Evolutionary conservation across 192 early-diverging fungal species (phyloP).

Genomic region (Coemansia biformis): DNA sequence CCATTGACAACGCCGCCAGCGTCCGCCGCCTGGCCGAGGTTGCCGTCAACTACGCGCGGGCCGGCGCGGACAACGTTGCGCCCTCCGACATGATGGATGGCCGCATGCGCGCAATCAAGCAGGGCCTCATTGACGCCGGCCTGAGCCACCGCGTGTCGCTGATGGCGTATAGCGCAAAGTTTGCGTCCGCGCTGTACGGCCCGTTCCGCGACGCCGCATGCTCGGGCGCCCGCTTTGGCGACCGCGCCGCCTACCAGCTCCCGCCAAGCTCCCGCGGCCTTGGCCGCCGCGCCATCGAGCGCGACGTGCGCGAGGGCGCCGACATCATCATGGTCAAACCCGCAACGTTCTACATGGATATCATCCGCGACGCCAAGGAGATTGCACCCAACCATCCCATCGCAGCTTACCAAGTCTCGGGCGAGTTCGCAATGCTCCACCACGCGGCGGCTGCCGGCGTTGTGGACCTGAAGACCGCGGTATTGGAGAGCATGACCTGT

Average conservation of each 20-base stretch:
- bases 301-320: constrained; percentile 90
- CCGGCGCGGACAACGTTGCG: constrained; percentile 86
- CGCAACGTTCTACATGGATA: constrained; percentile 89
- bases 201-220: constrained; percentile 96
- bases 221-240: constrained; percentile 85
- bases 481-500: constrained; percentile 77
- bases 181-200: constrained; percentile 91
- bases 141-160: constrained; percentile 74
- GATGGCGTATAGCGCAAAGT: constrained; percentile 98
- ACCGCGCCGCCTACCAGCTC: constrained; percentile 93
- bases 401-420: constrained; percentile 94
- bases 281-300: constrained; percentile 78
- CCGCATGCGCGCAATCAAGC: constrained; percentile 88
- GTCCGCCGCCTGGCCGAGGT: constrained; percentile 80
- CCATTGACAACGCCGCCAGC: constrained; percentile 73
- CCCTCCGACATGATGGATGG: constrained; percentile 99
- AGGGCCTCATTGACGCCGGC: constrained; percentile 67
- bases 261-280: constrained; percentile 84
- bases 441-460: constrained; percentile 79
- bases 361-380: constrained; percentile 81
- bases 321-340: constrained; percentile 99
- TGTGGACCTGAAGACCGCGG: constrained; percentile 75
- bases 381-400: constrained; percentile 78
- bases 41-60: constrained; percentile 79
- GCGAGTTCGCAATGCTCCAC: constrained; percentile 80